These are phyloP conservation scores for Obba rivulosa DNA, from an alignment of 768 basidiomycete genomes.

Conservation along the genomic window DNA sequence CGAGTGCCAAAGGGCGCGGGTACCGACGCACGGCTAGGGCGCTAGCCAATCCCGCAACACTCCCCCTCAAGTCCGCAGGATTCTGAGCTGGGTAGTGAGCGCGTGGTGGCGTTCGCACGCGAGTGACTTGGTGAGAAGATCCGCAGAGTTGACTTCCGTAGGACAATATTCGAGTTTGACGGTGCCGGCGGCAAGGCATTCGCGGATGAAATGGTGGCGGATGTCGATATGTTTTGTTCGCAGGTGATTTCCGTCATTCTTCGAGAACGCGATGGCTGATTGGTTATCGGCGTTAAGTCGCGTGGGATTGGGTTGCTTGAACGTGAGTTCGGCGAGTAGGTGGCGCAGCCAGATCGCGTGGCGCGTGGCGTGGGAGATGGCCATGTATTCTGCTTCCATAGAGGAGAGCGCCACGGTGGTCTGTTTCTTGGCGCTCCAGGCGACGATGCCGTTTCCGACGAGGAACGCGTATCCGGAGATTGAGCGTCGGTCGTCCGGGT, in stretches of 20 bases:
- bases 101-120: not conserved
- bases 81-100: no score
- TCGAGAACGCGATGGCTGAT: constrained; percentile 8
- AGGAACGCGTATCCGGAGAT: constrained; percentile 25
- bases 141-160: constrained; percentile 30
- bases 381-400: constrained; percentile 33
- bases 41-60: no score
- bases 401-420: constrained; percentile 23
- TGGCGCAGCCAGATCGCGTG: constrained; percentile 24
- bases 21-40: no score
- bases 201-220: constrained; percentile 23
- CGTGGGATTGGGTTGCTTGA: constrained; percentile 1
- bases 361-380: constrained; percentile 18
- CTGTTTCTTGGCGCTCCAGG: constrained; percentile 27
- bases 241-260: constrained; percentile 5
- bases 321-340: constrained; percentile 18
- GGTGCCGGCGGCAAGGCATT: constrained; percentile 19
- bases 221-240: constrained; percentile 28
- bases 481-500: constrained; percentile 14
- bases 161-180: constrained; percentile 26
- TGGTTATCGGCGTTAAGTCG: constrained; percentile 8
- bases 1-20: no score
- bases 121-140: constrained; percentile 35
- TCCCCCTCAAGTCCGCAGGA: no score
- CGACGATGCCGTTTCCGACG: constrained; percentile 17